These are phyloP conservation scores for Kazachstania bromeliacearum DNA, from an alignment of 805 yeast species.

Conservation along the genomic window DNA sequence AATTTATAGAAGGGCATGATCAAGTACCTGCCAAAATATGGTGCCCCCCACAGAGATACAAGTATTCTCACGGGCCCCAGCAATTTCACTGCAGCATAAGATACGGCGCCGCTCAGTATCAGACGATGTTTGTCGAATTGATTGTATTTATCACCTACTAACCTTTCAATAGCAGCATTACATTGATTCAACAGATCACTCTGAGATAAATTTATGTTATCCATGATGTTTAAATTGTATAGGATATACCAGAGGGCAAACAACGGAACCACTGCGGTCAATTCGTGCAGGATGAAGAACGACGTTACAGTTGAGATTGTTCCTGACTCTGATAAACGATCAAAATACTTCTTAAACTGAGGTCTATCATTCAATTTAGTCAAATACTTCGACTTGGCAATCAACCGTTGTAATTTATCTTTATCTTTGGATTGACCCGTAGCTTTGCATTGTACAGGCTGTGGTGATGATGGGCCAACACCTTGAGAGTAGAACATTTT, in stretches of 20 bases:
- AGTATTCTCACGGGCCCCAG: conserved; percentile 28
- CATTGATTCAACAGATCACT: conserved; percentile 45
- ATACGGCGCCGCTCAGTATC: conserved; percentile 63
- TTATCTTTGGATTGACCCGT: background rate
- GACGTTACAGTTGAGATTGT: conserved; percentile 38
- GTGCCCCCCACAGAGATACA: conserved; percentile 29
- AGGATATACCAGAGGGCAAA: conserved; percentile 58
- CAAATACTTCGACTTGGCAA: conserved; percentile 20
- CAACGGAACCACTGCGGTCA: conserved; percentile 66
- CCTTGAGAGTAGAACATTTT: no score
- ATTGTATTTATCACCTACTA: conserved; percentile 33
- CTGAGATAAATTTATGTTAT: conserved; percentile 11
- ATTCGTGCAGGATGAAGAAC: conserved; percentile 60
- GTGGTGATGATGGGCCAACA: no score
- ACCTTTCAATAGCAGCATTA: conserved; percentile 44
- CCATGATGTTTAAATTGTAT: conserved; percentile 40
- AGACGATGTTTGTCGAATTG: conserved; percentile 40
- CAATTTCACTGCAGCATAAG: conserved; percentile 59
- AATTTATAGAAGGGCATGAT: conserved; percentile 15
- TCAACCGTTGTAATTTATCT: conserved; percentile 7
- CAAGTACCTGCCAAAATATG: conserved; percentile 22
- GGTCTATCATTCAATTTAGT: conserved; percentile 22
- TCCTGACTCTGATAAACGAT: conserved; percentile 23
- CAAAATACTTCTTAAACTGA: conserved; percentile 19
- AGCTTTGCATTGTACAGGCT: no score